Base-by-base conservation (phyloP, 176 grass and related monocot genomes). In the bread wheat (Triticum aestivum) region DNA sequence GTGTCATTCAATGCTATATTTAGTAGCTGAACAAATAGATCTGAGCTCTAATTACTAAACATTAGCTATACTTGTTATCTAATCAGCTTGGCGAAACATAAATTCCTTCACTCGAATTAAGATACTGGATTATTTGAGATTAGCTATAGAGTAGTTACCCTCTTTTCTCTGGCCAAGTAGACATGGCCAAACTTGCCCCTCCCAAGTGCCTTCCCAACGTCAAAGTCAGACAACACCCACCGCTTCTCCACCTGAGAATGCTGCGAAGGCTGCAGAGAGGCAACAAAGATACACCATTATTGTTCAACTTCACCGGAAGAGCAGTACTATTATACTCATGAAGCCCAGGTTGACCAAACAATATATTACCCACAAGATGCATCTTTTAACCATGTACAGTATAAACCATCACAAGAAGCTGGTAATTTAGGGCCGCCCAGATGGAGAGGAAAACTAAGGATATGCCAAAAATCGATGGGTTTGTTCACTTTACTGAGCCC, bases 171-270 rank as follows among this genome's bases (percentile, higher is more conserved):
- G 79, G 97, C 94, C 61, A 99, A 56, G 65, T 94, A 99, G 9
- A 99, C 97, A 70, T 99, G 97, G 42, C 97, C 97, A 64, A 99
- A 99, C 49, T 99, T 99, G 26, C 97, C 97, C 83, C 94, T 94
- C 32, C 97, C 97, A 8, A 99, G 90, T 13, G 97, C 92, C 35
- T 93, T 99, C 13, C 97, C 97, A 10, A 99, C 86, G 5, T 99
- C 94, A 2, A 99, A 99, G 61, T 99, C 97, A 2, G 82, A 90
- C 18, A 99, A 27, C 0, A 88, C 90, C 97, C 97, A 99, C 52
- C 92, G 65, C 89, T 91, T 99, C 72, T 93, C 97, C 59, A 82
- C 85, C n/a, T 80, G 65, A 0, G 69, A 84, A 56, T 86, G 87
- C 7, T 89, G 69, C 5, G 79, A 79, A 72, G 79, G 71, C 86